A percentile compares a stretch with the other conserved stretches of the same genome.
These are phyloP conservation scores for Phytopythium helicoides DNA, from an alignment of 352 stramenopile species.

Conservation along the genomic window DNA sequence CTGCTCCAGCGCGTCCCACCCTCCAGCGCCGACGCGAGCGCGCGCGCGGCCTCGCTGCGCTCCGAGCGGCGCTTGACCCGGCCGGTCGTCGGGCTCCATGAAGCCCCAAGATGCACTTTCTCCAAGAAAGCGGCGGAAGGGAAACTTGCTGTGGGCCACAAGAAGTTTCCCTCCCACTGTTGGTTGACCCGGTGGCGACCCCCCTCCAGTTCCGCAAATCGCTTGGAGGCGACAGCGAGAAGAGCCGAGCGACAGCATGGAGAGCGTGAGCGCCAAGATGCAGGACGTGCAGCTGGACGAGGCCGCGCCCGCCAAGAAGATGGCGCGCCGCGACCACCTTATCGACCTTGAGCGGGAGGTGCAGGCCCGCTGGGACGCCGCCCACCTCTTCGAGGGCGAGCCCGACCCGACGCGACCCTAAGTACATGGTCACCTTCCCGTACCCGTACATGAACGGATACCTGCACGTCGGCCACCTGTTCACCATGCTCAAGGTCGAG, in stretches of 20 bases:
- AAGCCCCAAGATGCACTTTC: too few species aligned
- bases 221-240: too few species aligned
- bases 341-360: constrained; percentile 91
- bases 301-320: constrained; percentile 59
- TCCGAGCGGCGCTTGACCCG: constrained; percentile 47
- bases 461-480: constrained; percentile 97
- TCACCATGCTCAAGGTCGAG: constrained; percentile 98
- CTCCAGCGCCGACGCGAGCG: constrained; percentile 2
- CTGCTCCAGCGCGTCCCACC: constrained; percentile 5
- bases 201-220: too few species aligned
- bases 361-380: constrained; percentile 86
- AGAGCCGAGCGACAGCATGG: too few species aligned
- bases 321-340: constrained; percentile 87
- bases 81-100: constrained; percentile 30
- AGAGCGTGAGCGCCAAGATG: constrained; percentile 80
- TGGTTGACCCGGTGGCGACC: too few species aligned
- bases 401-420: constrained; percentile 79
- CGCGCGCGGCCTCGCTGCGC: constrained; percentile 15
- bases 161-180: too few species aligned
- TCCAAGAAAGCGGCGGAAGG: too few species aligned
- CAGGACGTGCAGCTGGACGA: constrained; percentile 77
- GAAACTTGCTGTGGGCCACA: too few species aligned
- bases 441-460: constrained; percentile 99
- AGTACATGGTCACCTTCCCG: constrained; percentile 99
- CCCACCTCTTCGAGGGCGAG: constrained; percentile 90